Evolutionary conservation across 352 stramenopile species (phyloP), one percentile per base, ranked within the genome.

Genomic region (Phytophthora pisi): DNA sequence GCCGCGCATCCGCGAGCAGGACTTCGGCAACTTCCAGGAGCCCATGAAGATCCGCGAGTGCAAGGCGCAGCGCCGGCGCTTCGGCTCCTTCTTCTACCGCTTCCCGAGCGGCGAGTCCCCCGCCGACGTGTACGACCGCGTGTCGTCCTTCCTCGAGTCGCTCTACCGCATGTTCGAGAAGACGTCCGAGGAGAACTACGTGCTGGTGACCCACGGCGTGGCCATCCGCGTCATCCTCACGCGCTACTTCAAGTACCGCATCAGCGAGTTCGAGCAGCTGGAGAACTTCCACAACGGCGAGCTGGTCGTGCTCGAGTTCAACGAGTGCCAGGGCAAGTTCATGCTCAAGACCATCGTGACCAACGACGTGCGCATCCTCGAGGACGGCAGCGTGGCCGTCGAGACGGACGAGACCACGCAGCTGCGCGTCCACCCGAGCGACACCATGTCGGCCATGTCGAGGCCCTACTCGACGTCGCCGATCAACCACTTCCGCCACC

Each of bases 11-110:
- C 82, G 88, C 11, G 90, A 97, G 51, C 90, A 97, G 63, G 88
- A 97, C 58, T 97, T 96, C 80, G 90, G 88, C 57, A 97, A 97
- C 57, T 96, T 96, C 68, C 89, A 96, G 51, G 84, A 96, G 5
- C 86, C 86, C 4, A 60, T 82, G 28, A 90, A 91, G 47, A 94
- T 96, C 64, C 82, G 85, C 15, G 82, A 96, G 52, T 93, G 82
- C 75, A 94, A 96, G 58, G 58, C 75, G 13, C 84, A 94, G 53
- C 83, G 86, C 4, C 81, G 79, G 24, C 82, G 78, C 34, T 96
- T 95, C 67, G 88, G 89, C 16, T 88, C 83, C 24, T 97, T 97
- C 61, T 97, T 96, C 72, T 97, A 95, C 66, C 68, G 90, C 1
- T 96, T 96, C 53, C 89, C 90, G 18, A 94, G 90, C 42, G 90